A percentile compares a stretch with the other conserved stretches of the same genome.
phyloP scores from a whole-genome alignment of 495 filamentous ascomycete species.

The Staphylotrichum longicolle region DNA sequence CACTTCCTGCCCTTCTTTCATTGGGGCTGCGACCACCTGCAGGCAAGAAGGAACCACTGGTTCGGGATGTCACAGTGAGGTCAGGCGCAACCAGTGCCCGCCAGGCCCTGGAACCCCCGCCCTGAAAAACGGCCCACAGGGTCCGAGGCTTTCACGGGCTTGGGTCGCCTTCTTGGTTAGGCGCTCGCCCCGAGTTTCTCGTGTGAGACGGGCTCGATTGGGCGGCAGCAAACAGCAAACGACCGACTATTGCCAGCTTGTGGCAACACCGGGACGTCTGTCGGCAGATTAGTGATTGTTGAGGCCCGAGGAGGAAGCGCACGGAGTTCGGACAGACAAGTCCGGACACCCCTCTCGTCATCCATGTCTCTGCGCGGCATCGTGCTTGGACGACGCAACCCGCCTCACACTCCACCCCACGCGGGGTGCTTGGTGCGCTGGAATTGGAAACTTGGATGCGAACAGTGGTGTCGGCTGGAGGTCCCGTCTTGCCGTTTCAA shows the following conservation, averaged over 20 bases:
- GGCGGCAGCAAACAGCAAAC: too few relatives aligned
- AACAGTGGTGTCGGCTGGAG: neutral
- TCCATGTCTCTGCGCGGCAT: too few relatives aligned
- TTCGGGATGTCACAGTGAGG: constrained; percentile 33
- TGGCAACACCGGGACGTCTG: neutral
- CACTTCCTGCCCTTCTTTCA: too few relatives aligned
- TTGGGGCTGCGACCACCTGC: too few relatives aligned
- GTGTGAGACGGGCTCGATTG: too few relatives aligned
- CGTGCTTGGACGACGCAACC: too few relatives aligned
- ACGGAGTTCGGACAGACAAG: neutral
- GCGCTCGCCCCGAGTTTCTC: too few relatives aligned
- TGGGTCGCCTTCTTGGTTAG: too few relatives aligned
- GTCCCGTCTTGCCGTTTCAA: too few relatives aligned
- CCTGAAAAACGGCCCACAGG: too few relatives aligned
- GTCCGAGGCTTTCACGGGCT: too few relatives aligned
- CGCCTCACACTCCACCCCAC: neutral
- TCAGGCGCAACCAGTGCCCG: constrained; percentile 21
- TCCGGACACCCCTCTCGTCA: neutral
- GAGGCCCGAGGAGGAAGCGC: neutral
- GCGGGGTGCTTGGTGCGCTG: neutral
- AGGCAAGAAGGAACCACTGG: neutral
- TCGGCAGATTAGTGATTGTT: neutral
- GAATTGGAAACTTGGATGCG: neutral
- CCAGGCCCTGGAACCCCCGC: neutral
- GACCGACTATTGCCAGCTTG: neutral